These are phyloP conservation scores for Conoideocrella luteorostrata DNA, from an alignment of 2,329 filamentous ascomycete genomes.

Conservation along the genomic window DNA sequence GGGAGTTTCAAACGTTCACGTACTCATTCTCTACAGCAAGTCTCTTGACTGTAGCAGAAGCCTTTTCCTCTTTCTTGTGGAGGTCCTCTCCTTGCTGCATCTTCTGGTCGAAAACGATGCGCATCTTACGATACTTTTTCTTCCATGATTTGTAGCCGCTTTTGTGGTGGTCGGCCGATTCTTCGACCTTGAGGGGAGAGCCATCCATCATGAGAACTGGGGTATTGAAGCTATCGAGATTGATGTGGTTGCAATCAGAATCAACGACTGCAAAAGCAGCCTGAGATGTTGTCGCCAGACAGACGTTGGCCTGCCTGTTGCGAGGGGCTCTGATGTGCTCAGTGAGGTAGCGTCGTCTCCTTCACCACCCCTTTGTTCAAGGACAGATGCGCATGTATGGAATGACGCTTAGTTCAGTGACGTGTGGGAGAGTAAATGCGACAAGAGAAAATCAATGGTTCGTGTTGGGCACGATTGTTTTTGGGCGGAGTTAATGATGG, in stretches of 20 bases:
- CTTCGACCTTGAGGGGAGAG: slow-evolving; percentile 35
- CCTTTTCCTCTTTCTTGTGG: slow-evolving; percentile 75
- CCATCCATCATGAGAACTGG: slow-evolving; percentile 22
- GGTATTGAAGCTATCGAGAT: background rate
- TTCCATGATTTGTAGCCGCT: slow-evolving; percentile 64
- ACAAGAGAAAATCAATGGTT: background rate
- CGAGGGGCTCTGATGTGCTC: too few relatives aligned
- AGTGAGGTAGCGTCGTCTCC: too few relatives aligned
- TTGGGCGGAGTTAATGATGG: background rate
- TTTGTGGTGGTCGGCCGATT: slow-evolving; percentile 35
- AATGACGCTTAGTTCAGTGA: background rate
- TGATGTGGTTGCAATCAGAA: background rate
- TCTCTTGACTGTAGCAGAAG: slow-evolving; percentile 72
- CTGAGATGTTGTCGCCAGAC: background rate
- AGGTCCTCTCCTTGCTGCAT: slow-evolving; percentile 77
- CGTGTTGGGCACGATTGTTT: background rate
- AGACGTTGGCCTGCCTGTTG: too few relatives aligned
- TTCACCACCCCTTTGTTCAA: background rate
- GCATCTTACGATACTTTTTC: slow-evolving; percentile 96
- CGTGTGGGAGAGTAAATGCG: background rate
- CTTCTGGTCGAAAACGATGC: slow-evolving; percentile 67
- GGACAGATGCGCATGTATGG: background rate
- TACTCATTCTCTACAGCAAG: slow-evolving; percentile 92
- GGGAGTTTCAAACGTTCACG: slow-evolving; percentile 22
- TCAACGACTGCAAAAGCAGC: too few relatives aligned